Evolutionary conservation across 208 protist genomes (phyloP), one percentile per base, ranked within the genome.

Genomic region (Sergeia podlipaevii): DNA sequence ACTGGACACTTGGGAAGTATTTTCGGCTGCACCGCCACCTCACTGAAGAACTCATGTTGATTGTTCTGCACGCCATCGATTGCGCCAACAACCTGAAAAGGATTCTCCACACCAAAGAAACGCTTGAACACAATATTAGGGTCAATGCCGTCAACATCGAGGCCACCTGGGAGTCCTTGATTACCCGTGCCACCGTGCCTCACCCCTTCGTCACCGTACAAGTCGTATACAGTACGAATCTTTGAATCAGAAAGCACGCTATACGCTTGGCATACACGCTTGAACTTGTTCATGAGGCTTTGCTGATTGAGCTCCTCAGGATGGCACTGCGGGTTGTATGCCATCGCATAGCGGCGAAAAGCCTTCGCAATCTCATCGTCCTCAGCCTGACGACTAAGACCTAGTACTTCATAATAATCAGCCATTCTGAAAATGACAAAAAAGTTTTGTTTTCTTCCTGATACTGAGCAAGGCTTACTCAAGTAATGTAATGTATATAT

Each of bases 101-200:
- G 89, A 47, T 90, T 91, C 37, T 88, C 78, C 8, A 96, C 85
- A 21, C 89, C 89, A 58, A 96, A 96, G 63, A 96, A 96, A 23
- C 63, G 38, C 37, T 75, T 77, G 67, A 96, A 96, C 24, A 96
- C 85, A 18, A 60, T 39, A 48, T 91, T 74, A 11, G 85, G 77
- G 54, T 96, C 77, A 60, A 88, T 73, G 29, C 50, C 65, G 58
- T 92, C 77, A 13, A 89, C 65, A 47, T 96, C 79, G 23, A 92
- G 58, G 10, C 84, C 88, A 18, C 83, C 83, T n/a, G 78, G 76
- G 46, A 90, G 72, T 10, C 84, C 84, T 38, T 87, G 74, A 37
- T 68, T 46, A 7, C 88, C 86, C n/a, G 89, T 89, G 23, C 80
- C 89, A 48, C 89, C 89, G 50, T 96, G 81, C 17, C 89, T 80